Conservation (phyloP, 441 rosid genomes). For the Croton setiger region DNA sequence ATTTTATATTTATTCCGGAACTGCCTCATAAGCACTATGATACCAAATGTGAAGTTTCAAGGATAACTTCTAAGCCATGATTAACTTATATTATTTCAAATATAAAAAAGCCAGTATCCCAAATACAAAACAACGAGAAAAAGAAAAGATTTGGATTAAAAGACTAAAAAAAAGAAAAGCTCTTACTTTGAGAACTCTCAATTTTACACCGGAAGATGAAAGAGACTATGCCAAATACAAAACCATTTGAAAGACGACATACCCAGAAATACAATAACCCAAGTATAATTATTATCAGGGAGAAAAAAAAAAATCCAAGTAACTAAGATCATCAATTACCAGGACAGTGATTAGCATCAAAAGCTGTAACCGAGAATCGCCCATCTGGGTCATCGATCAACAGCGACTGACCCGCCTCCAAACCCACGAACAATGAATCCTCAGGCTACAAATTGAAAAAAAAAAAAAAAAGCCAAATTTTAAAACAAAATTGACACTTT, state of each 20-base stretch:
- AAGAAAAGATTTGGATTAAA: too few species aligned
- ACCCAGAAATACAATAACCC: too few species aligned
- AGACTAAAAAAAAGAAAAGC: too few species aligned
- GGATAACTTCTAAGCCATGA: too few species aligned
- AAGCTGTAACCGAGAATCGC: conserved; percentile 55
- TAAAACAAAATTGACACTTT: background rate
- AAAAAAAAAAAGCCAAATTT: background rate
- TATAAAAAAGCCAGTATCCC: too few species aligned
- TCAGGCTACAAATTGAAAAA: conserved; percentile 38
- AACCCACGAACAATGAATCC: conserved; percentile 48
- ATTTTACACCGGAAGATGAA: too few species aligned
- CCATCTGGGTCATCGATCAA: conserved; percentile 59
- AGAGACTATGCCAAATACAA: too few species aligned
- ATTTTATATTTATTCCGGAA: background rate
- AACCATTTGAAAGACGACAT: background rate
- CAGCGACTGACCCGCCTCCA: conserved; percentile 59
- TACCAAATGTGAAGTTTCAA: too few species aligned
- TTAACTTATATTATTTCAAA: background rate
- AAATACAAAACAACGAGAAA: too few species aligned
- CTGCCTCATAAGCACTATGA: too few species aligned
- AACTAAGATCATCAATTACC: conserved; percentile 30
- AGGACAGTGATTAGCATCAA: conserved; percentile 83
- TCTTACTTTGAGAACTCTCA: too few species aligned
- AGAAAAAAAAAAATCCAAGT: too few species aligned
- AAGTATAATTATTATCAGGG: background rate